phyloP scores from a whole-genome alignment of 139 green algal genomes.

The Closterium sp. region DNA sequence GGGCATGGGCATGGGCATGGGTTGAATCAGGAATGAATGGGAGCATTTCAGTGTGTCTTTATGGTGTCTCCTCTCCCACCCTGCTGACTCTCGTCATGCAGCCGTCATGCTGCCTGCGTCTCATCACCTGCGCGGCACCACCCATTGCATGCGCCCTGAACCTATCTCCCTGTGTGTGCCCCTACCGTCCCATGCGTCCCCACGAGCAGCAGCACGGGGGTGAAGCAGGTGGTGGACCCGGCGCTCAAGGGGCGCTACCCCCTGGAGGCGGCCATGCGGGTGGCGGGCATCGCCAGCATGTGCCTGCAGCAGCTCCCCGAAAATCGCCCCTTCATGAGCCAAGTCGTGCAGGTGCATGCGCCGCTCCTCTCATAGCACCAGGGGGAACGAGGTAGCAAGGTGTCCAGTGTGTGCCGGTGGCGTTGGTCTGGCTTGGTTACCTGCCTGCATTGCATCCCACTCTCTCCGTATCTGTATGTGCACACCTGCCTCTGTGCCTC shows the following conservation, averaged over 20 bases:
- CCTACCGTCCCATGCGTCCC: neutral
- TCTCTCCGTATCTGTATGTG: too few relatives aligned
- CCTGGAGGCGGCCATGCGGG: slow-evolving; percentile 17
- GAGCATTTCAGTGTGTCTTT: neutral
- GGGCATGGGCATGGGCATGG: neutral
- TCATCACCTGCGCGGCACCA: neutral
- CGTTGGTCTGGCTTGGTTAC: too few relatives aligned
- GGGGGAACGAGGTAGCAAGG: too few relatives aligned
- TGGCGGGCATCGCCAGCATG: slow-evolving; percentile 47
- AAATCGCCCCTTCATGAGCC: slow-evolving; percentile 42
- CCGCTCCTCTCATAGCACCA: too few relatives aligned
- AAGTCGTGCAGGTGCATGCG: slow-evolving; percentile 32
- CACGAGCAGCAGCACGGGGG: neutral
- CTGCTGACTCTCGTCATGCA: neutral
- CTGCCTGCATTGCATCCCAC: too few relatives aligned
- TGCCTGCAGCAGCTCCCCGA: slow-evolving; percentile 23
- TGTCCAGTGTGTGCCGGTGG: too few relatives aligned
- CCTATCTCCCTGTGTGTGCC: neutral
- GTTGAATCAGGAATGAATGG: neutral
- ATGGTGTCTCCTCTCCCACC: too few relatives aligned
- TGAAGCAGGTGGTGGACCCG: slow-evolving; percentile 36
- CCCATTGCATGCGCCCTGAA: neutral
- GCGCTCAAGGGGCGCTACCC: neutral
- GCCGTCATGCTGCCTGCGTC: neutral
- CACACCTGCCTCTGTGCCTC: too few relatives aligned